Evolutionary conservation across 768 basidiomycete species (phyloP), one percentile per base, ranked within the genome.

Genomic region (Paxillus involutus): DNA sequence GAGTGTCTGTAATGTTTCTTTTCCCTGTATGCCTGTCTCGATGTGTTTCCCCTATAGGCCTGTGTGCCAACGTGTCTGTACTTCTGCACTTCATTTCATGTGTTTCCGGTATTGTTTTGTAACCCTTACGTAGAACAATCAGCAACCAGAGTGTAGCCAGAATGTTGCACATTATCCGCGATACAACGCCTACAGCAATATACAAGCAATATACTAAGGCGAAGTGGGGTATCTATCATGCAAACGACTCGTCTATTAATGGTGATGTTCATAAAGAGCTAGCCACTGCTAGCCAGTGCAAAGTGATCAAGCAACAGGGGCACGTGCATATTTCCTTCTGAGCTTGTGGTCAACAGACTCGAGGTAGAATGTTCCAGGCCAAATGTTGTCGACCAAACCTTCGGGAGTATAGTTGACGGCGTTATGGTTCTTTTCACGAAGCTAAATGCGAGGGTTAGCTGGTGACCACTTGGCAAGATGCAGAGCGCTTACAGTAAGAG

Each of bases 391-490:
- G 54, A 94, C 71, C 21, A 84, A 86, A 44, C 97, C 97, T 47
- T 83, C 79, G 12, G 97, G 97, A 3, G 82, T 81, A 77, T 91
- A 99, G 61, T 84, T 78, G 24, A 80, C 84, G 14, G 91, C 85
- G 63, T 95, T 96, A 80, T 98, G 94, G 80, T 95, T 96, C 75
- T 91, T 87, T 77, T 98, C 96, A 40, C 96, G 91, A 48, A 98
- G 86, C 94, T 95, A 61, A 12, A 30, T 12, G 9, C 10, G n/a
- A 47, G 35, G 44, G 24, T 26, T 19, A 29, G n/a, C n/a, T 33
- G 8, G 16, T 12, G 16, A 44, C 33, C 7, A 48, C 52, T 51
- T 9, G 4, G 35, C 24, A 53, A 55, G 44, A 55, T 47, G 5
- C 37, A 42, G 26, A 40, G 3, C 41, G 73, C 85, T 54, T 66